Evolutionary conservation across 2,329 filamentous ascomycete genomes (phyloP).

Genomic region (Sporothrix brunneoviolacea): DNA sequence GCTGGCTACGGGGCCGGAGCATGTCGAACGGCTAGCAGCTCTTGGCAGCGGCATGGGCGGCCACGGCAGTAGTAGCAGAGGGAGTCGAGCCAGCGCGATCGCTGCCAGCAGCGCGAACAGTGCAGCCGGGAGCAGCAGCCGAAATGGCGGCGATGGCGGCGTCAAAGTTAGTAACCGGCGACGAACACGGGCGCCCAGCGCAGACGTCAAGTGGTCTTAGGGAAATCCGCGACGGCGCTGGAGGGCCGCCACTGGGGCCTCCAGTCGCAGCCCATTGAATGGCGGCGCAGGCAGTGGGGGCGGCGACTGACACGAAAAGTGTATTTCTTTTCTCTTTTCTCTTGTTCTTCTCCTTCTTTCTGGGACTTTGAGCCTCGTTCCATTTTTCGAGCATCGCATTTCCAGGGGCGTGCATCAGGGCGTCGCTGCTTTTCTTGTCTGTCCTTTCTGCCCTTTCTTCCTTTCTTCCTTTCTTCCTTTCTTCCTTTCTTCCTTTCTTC

Average conservation of each 20-base stretch:
- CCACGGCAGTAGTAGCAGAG: no score
- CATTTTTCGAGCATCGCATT: conserved; percentile 6
- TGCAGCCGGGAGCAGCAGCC: background rate
- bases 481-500: no score
- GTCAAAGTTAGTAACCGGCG: conserved; percentile 11
- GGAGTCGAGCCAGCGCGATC: conserved; percentile 1
- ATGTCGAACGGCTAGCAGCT: conserved; percentile 11
- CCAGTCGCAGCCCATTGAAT: background rate
- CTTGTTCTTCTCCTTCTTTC: background rate
- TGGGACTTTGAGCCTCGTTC: background rate
- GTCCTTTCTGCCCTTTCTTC: background rate
- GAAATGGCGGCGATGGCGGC: conserved; percentile 6
- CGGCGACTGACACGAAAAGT: background rate
- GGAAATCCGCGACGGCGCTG: conserved; percentile 7
- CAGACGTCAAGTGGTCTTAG: conserved; percentile 20
- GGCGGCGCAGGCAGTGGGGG: no score
- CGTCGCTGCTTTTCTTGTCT: no score
- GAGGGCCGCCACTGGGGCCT: background rate
- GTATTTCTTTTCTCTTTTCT: background rate
- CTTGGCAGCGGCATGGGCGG: conserved; percentile 12
- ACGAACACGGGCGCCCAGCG: conserved; percentile 16
- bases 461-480: background rate
- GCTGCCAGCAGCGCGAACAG: background rate
- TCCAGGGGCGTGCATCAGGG: conserved; percentile 4
- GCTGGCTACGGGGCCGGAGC: background rate